Percentiles rank a stretch among this genome's conserved stretches.
These are phyloP conservation scores for Pochonia chlamydosporia DNA, from an alignment of 2,329 filamentous ascomycete species.

Conservation along the genomic window DNA sequence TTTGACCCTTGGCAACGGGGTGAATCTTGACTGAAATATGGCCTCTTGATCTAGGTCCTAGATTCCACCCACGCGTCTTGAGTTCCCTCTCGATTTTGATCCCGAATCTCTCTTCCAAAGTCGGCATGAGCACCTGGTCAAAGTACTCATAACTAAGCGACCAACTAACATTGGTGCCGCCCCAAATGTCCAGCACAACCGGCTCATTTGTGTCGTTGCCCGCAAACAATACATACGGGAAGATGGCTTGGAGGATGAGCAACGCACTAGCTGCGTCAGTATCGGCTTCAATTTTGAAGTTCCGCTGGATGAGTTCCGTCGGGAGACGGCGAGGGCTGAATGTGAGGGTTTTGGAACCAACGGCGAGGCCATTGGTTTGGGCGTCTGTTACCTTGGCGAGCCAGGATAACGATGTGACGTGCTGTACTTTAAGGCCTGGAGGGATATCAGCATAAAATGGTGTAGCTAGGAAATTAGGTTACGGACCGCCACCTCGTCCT, in stretches of 20 bases:
- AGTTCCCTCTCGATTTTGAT: constrained; percentile 40
- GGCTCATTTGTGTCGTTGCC: constrained; percentile 35
- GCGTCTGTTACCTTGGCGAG: constrained; percentile 47
- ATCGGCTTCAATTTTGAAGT: constrained; percentile 43
- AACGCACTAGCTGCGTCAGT: constrained; percentile 48
- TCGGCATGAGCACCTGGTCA: constrained; percentile 54
- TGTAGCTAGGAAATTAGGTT: neutral
- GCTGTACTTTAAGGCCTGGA: constrained; percentile 54
- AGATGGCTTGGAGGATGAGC: constrained; percentile 54
- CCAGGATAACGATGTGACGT: constrained; percentile 50
- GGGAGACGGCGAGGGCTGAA: constrained; percentile 38
- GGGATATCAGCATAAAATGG: neutral
- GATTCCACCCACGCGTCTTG: constrained; percentile 44
- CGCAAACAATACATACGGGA: constrained; percentile 54
- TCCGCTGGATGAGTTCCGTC: constrained; percentile 31
- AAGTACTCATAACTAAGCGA: constrained; percentile 57
- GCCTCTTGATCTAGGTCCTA: constrained; percentile 35
- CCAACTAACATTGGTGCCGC: constrained; percentile 54
- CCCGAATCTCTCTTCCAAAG: constrained; percentile 44
- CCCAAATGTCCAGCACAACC: constrained; percentile 45
- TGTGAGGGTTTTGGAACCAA: constrained; percentile 45
- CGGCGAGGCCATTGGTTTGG: constrained; percentile 40
- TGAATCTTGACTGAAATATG: constrained; percentile 36
- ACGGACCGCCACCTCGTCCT: constrained; percentile 21
- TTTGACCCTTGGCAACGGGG: constrained; percentile 26